These are phyloP conservation scores for Pichia kudriavzevii DNA, from an alignment of 1,139 yeast genomes.

Conservation along the genomic window DNA sequence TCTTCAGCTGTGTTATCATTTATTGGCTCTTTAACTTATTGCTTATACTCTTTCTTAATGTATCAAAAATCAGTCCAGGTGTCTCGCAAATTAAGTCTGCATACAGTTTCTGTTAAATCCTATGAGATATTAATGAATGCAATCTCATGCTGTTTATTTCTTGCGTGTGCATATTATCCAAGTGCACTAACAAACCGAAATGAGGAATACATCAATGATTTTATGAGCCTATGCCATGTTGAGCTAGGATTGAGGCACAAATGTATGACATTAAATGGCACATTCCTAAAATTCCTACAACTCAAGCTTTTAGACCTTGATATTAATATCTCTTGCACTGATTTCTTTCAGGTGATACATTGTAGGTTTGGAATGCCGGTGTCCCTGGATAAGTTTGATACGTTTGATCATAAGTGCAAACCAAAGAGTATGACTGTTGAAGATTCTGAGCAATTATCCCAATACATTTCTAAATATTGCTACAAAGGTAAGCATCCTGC, in stretches of 20 bases:
- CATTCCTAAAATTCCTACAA: slow-evolving; percentile 55
- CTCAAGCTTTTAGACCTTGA: slow-evolving; percentile 41
- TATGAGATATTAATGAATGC: slow-evolving; percentile 45
- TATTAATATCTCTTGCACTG: slow-evolving; percentile 43
- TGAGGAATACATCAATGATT: slow-evolving; percentile 32
- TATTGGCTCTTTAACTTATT: slow-evolving; percentile 31
- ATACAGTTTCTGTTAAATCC: slow-evolving; percentile 27
- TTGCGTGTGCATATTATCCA: slow-evolving; percentile 33
- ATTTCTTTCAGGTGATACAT: slow-evolving; percentile 64
- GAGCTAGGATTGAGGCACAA: slow-evolving; percentile 63
- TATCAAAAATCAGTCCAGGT: slow-evolving; percentile 36
- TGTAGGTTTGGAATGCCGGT: slow-evolving; percentile 71
- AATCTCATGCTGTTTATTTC: slow-evolving; percentile 36
- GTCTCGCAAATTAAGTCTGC: slow-evolving; percentile 28
- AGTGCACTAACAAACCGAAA: slow-evolving; percentile 10
- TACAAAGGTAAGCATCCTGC: slow-evolving; percentile 53
- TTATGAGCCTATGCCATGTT: slow-evolving; percentile 57
- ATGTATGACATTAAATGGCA: slow-evolving; percentile 61
- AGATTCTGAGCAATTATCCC: slow-evolving; percentile 52
- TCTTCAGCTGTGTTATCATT: slow-evolving; percentile 11
- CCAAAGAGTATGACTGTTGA: slow-evolving; percentile 35
- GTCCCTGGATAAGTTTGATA: slow-evolving; percentile 50
- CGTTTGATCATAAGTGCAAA: slow-evolving; percentile 60
- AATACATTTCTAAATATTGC: slow-evolving; percentile 56
- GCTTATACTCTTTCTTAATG: slow-evolving; percentile 38